Percentiles rank a stretch among this genome's conserved stretches.
These are phyloP conservation scores for Malus hybrid DNA, from an alignment of 331 rosid species.

Conservation along the genomic window DNA sequence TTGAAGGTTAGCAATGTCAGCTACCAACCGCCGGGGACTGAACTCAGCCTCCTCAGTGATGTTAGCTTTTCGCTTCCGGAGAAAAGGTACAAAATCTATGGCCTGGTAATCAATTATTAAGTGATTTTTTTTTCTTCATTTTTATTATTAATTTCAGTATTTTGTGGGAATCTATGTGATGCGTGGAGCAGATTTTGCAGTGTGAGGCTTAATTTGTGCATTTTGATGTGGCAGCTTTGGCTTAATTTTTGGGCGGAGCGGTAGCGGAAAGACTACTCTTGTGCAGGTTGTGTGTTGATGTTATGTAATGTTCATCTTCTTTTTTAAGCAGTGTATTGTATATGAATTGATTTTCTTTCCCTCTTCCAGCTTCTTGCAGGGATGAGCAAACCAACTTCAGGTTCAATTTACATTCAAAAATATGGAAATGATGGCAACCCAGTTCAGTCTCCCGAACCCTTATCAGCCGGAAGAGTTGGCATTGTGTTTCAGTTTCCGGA, in stretches of 20 bases:
- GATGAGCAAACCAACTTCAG: conserved; percentile 76
- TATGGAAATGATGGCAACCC: conserved; percentile 66
- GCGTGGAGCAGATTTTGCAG: neutral
- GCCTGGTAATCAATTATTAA: neutral
- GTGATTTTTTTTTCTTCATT: neutral
- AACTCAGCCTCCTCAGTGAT: conserved; percentile 54
- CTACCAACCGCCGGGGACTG: conserved; percentile 86
- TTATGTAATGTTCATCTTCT: neutral
- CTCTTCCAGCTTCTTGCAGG: conserved; percentile 79
- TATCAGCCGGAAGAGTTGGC: conserved; percentile 76
- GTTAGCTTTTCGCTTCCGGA: conserved; percentile 75
- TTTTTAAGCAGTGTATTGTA: neutral
- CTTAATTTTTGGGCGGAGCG: conserved; percentile 80
- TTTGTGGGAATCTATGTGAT: neutral
- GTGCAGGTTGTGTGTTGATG: conserved; percentile 49
- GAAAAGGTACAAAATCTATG: conserved; percentile 42
- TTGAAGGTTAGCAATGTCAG: conserved; percentile 65
- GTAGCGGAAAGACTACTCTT: conserved; percentile 91
- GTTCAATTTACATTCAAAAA: conserved; percentile 62
- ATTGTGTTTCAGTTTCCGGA: conserved; percentile 94
- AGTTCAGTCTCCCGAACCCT: conserved; percentile 41
- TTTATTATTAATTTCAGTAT: no score
- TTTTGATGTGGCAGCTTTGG: conserved; percentile 65
- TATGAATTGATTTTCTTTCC: neutral
- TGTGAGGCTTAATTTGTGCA: conserved; percentile 9